Conservation (phyloP, 306 rosid genomes). For the Chamaecrista fasciculata region DNA sequence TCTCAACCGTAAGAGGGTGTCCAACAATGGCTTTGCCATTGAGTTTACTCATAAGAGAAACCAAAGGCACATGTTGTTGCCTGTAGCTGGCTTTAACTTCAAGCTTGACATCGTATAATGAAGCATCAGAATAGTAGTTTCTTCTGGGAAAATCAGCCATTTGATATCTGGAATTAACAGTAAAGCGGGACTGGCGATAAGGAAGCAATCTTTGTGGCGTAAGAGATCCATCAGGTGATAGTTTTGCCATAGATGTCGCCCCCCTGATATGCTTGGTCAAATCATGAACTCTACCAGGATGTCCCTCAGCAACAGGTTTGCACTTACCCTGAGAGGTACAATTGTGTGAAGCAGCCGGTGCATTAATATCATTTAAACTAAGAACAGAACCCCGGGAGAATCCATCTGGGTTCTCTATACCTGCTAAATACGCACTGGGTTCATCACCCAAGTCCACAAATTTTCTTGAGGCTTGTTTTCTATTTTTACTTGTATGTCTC, state of each 20-base stretch:
- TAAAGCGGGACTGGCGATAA: conserved; percentile 58
- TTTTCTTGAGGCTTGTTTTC: conserved; percentile 50
- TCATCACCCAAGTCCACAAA: conserved; percentile 44
- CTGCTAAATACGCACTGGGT: conserved; percentile 37
- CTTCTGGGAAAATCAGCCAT: conserved; percentile 41
- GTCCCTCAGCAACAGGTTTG: conserved; percentile 41
- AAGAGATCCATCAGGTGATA: conserved; percentile 42
- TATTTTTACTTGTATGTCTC: conserved; percentile 49
- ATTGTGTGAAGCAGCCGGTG: conserved; percentile 30
- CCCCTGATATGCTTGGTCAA: conserved; percentile 32
- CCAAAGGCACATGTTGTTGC: conserved; percentile 70
- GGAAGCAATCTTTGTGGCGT: conserved; percentile 56
- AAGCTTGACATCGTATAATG: conserved; percentile 58
- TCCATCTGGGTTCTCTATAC: conserved; percentile 34
- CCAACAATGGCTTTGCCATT: conserved; percentile 71
- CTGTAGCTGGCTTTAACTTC: conserved; percentile 60
- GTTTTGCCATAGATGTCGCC: conserved; percentile 33
- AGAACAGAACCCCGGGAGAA: conserved; percentile 36
- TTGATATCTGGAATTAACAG: conserved; percentile 56
- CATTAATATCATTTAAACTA: conserved; percentile 35
- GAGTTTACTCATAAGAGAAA: conserved; percentile 74
- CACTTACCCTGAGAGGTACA: conserved; percentile 34
- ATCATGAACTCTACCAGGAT: conserved; percentile 34
- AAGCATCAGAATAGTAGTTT: conserved; percentile 39
- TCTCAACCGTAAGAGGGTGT: conserved; percentile 70